A percentile compares a stretch with the other conserved stretches of the same genome.
Conservation (phyloP, 495 filamentous ascomycete genomes). For the Chaetomidium leptoderma region DNA sequence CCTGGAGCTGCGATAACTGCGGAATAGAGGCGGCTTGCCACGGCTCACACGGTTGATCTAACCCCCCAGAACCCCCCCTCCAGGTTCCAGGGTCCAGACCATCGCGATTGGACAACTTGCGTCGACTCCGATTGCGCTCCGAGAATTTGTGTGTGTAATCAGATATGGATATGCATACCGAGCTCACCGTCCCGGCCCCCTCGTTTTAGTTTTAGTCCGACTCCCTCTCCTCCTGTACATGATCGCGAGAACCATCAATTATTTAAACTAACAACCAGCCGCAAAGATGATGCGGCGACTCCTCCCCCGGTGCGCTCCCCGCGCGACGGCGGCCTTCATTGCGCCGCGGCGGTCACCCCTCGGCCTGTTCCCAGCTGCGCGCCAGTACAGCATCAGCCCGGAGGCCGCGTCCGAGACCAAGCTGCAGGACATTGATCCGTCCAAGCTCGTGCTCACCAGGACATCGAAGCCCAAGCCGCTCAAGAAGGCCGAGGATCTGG, state of each 20-base stretch:
- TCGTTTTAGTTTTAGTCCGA: no score
- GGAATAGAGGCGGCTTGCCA: background rate
- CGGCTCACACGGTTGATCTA: background rate
- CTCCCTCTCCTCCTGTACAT: background rate
- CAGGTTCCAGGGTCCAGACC: conserved; percentile 1
- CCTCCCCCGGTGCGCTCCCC: conserved; percentile 24
- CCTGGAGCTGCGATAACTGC: no score
- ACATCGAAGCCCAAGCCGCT: conserved; percentile 72
- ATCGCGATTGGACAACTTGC: conserved; percentile 24
- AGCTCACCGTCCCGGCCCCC: background rate
- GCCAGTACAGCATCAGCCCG: conserved; percentile 59
- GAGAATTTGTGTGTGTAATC: conserved; percentile 18
- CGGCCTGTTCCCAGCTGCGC: conserved; percentile 24
- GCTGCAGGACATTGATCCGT: conserved; percentile 60
- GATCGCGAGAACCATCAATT: background rate
- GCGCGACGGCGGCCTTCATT: conserved; percentile 12
- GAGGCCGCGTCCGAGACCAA: conserved; percentile 49
- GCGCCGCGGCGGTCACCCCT: conserved; percentile 27
- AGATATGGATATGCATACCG: background rate
- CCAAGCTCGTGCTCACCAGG: conserved; percentile 68
- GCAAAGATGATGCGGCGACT: conserved; percentile 29
- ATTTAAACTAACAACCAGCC: background rate
- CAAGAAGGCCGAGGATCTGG: conserved; percentile 66
- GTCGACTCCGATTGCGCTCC: conserved; percentile 33
- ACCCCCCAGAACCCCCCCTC: background rate